phyloP scores from a whole-genome alignment of 2,329 filamentous ascomycete species.

The Nectriaceae sp. region DNA sequence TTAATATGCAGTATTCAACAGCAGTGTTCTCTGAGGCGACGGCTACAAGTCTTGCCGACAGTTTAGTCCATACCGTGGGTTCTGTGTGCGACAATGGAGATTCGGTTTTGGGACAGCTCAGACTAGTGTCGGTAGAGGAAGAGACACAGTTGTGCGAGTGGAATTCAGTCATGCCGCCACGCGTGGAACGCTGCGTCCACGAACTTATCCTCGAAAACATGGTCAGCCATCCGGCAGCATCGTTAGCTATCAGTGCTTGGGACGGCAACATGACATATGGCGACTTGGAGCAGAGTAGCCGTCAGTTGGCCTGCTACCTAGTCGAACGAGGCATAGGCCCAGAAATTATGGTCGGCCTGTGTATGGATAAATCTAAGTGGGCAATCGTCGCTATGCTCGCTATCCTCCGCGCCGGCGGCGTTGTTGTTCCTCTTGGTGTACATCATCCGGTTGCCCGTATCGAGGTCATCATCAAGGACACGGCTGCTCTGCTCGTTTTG shows the following conservation, averaged over 20 bases:
- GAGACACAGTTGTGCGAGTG: not conserved
- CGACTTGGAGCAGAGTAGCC: constrained; percentile 34
- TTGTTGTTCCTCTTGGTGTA: constrained; percentile 29
- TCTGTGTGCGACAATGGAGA: not conserved
- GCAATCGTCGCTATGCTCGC: constrained; percentile 34
- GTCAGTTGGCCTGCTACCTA: constrained; percentile 36
- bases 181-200: not conserved
- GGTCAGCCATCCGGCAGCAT: constrained; percentile 29
- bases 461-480: not conserved
- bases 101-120: not conserved
- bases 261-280: constrained; percentile 44
- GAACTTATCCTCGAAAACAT: not conserved
- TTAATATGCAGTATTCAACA: not conserved
- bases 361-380: constrained; percentile 42
- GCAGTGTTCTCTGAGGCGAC: not conserved
- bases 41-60: not conserved
- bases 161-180: not conserved
- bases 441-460: not conserved
- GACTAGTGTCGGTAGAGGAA: not conserved
- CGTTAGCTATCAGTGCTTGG: constrained; percentile 44
- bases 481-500: not conserved
- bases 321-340: constrained; percentile 32
- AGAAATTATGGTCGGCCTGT: constrained; percentile 32
- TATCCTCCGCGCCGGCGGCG: constrained; percentile 37
- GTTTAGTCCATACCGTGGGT: not conserved